Conservation (phyloP, 2,329 filamentous ascomycete species). For the Magnaporthiopsis rhizophila region DNA sequence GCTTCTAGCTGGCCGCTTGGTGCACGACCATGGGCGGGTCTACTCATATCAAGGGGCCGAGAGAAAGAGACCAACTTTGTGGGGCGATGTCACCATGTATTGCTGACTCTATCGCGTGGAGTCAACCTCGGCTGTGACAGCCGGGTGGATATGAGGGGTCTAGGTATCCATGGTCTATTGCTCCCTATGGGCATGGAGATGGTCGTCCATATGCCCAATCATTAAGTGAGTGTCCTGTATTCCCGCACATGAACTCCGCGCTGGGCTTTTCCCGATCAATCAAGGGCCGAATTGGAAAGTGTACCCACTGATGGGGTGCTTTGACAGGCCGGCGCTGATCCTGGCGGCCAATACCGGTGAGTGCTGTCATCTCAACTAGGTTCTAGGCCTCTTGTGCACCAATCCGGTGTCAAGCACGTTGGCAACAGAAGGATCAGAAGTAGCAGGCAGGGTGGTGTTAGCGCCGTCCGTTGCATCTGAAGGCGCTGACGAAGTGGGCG, state of each 20-base stretch:
- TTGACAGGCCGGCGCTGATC: background rate
- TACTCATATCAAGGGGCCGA: background rate
- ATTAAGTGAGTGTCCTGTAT: background rate
- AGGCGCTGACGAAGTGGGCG: constrained; percentile 13
- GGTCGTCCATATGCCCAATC: background rate
- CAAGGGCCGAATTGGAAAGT: background rate
- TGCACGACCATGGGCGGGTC: background rate
- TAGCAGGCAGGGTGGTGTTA: background rate
- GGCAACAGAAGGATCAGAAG: constrained; percentile 6
- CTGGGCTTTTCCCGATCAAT: no score
- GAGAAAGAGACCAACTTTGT: background rate
- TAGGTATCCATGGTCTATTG: background rate
- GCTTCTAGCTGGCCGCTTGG: background rate
- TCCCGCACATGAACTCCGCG: background rate
- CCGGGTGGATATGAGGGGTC: background rate
- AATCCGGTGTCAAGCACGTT: constrained; percentile 22
- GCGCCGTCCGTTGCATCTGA: background rate
- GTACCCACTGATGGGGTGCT: background rate
- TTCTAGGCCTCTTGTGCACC: constrained; percentile 44
- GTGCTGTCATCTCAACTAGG: background rate
- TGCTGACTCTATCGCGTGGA: background rate
- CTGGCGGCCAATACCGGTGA: background rate
- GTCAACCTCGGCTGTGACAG: background rate
- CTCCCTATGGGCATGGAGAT: background rate
- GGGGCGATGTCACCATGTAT: background rate